Evolutionary conservation across 2,329 filamentous ascomycete species (phyloP), one percentile per base, ranked within the genome.

Genomic region (Calonectria leucothoes): DNA sequence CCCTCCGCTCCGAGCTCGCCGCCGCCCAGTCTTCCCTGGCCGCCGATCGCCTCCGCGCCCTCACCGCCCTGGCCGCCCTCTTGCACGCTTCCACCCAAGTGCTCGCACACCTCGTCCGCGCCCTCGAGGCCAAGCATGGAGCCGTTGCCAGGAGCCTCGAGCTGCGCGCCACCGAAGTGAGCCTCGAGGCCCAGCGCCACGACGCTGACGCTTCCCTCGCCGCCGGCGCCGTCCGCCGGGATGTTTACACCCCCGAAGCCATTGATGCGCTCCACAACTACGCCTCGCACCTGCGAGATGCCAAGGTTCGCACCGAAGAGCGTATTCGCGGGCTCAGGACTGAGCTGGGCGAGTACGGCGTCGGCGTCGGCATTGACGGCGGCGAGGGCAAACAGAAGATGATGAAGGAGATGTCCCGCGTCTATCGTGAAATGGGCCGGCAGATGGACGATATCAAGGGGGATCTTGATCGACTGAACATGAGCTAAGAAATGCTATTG

Each of bases 91-190:
- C 88, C 76, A 82, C 85, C 10, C 76, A 82, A 4, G 84, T 82
- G 0, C 76, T 90, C 2, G 74, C 83, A 1, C 81, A 83, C 20
- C 85, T 91, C 1, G 80, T 91, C n/a, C 86, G 86, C 67, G 80
- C 85, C 3, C 85, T 92, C 1, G 90, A 92, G 74, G 84, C 86
- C 3, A 91, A 91, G 76, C 89, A 91, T 79, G 88, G 88, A 35
- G 83, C 87, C 25, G 83, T 89, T 6, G 88, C 89, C 2, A 85
- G 88, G 6, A 87, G 84, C 17, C 83, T 91, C 3, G 88, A 89
- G 76, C 85, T 91, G n/a, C 85, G 86, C 49, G 89, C 89, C 31
- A 80, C 84, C 2, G 84, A 87, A 39, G 83, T 87, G 1, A 82
- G 85, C 0, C 82, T 90, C 1, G 80, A 83, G 5, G 88, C 89